phyloP scores from a whole-genome alignment of 495 filamentous ascomycete genomes.

The Endocarpon pusillum region DNA sequence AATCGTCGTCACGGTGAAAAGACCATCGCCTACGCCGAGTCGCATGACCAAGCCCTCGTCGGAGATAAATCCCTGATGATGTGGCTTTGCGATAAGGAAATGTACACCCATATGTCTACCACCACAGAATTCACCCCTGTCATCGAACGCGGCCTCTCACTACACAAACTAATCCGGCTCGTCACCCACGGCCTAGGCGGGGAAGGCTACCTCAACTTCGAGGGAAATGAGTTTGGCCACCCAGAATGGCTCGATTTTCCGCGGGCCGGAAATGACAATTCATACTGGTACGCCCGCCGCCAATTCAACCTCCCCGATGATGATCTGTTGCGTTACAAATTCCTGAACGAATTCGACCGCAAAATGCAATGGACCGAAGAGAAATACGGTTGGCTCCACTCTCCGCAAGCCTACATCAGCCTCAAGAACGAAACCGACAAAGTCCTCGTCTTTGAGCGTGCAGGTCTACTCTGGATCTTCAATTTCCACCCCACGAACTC shows the following conservation, averaged over 20 bases:
- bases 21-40: slow-evolving; percentile 94
- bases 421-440: slow-evolving; percentile 92
- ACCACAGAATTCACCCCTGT: slow-evolving; percentile 69
- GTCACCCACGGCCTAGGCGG: slow-evolving; percentile 89
- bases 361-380: slow-evolving; percentile 74
- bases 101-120: slow-evolving; percentile 95
- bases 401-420: slow-evolving; percentile 74
- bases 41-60: slow-evolving; percentile 93
- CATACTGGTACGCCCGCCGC: slow-evolving; percentile 90
- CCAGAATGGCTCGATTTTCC: slow-evolving; percentile 99
- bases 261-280: slow-evolving; percentile 83
- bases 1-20: slow-evolving; percentile 94
- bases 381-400: slow-evolving; percentile 86
- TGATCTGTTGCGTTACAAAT: slow-evolving; percentile 66
- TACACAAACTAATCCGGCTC: slow-evolving; percentile 95
- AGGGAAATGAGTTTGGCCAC: slow-evolving; percentile 97
- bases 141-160: slow-evolving; percentile 75
- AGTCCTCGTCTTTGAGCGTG: slow-evolving; percentile 89
- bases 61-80: slow-evolving; percentile 93
- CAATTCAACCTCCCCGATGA: slow-evolving; percentile 92
- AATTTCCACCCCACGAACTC: slow-evolving; percentile 84
- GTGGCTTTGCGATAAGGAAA: slow-evolving; percentile 93
- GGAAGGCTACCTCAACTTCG: slow-evolving; percentile 96
- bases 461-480: slow-evolving; percentile 81
- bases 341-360: slow-evolving; percentile 87